Evolutionary conservation across 495 filamentous ascomycete species (phyloP).

Genomic region (Darksidea phi): DNA sequence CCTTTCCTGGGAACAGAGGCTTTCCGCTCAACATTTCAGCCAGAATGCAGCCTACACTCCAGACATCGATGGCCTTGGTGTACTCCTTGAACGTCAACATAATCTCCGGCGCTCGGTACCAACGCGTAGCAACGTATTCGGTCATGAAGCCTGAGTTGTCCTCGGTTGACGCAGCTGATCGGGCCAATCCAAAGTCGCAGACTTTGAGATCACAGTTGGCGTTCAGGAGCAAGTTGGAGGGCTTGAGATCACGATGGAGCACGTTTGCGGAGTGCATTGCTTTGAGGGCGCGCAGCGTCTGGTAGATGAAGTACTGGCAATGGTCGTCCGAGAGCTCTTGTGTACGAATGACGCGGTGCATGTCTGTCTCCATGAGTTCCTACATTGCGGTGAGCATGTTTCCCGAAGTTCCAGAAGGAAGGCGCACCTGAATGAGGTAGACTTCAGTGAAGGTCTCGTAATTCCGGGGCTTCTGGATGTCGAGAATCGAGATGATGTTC

Average conservation of each 20-base stretch:
- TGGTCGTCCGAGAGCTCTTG: conserved; percentile 78
- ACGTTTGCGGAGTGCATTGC: conserved; percentile 99
- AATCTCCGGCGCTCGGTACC: conserved; percentile 98
- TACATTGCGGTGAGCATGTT: conserved; percentile 37
- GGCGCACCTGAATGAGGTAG: conserved; percentile 92
- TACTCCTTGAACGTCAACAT: conserved; percentile 99
- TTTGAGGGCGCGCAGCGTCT: conserved; percentile 74
- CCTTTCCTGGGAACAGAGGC: conserved; percentile 97
- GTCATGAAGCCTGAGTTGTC: conserved; percentile 99
- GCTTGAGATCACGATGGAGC: conserved; percentile 93
- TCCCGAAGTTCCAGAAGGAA: background rate
- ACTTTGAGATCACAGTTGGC: conserved; percentile 99
- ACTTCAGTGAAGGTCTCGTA: conserved; percentile 97
- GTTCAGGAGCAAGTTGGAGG: conserved; percentile 94
- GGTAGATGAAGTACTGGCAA: conserved; percentile 55
- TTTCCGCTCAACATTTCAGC: conserved; percentile 99
- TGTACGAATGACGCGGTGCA: conserved; percentile 98
- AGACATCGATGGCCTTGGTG: conserved; percentile 99
- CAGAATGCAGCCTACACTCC: conserved; percentile 98
- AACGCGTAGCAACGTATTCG: conserved; percentile 96
- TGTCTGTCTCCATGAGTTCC: conserved; percentile 99
- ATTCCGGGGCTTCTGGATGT: conserved; percentile 96
- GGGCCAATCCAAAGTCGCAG: conserved; percentile 94
- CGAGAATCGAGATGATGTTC: conserved; percentile 99
- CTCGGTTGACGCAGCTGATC: conserved; percentile 93